These are phyloP conservation scores for Cyphellophora attinorum DNA, from an alignment of 2,329 filamentous ascomycete species.

Conservation along the genomic window DNA sequence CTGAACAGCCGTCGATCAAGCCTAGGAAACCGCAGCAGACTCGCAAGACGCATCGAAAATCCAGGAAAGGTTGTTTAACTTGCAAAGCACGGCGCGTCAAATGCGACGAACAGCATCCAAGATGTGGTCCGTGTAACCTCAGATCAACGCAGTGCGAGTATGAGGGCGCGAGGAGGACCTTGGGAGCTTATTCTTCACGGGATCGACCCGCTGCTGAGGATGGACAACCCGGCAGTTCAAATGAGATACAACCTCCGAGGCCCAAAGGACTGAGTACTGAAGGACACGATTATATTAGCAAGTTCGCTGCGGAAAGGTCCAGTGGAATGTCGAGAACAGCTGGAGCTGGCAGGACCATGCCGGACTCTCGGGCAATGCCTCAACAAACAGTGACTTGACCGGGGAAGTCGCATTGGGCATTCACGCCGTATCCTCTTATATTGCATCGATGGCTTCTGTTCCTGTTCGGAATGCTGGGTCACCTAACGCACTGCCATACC, in stretches of 20 bases:
- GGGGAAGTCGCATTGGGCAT: neutral
- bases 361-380: no score
- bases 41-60: neutral
- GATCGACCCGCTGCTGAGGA: no score
- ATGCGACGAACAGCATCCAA: neutral
- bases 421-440: neutral
- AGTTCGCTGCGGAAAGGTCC: neutral
- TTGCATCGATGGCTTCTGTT: neutral
- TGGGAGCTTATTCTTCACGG: no score
- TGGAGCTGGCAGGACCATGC: neutral
- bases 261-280: neutral
- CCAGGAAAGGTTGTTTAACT: neutral
- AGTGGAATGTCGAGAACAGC: neutral
- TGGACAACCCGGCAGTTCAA: no score
- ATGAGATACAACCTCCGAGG: neutral
- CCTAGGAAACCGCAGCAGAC: neutral
- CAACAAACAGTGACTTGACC: neutral
- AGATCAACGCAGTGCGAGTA: neutral
- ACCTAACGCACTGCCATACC: neutral
- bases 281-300: neutral
- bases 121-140: neutral
- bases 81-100: conserved; percentile 1
- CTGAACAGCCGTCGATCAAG: no score
- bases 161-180: no score
- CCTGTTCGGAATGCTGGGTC: neutral